Conservation (phyloP, 495 filamentous ascomycete genomes). For the Cercophora sp. region DNA sequence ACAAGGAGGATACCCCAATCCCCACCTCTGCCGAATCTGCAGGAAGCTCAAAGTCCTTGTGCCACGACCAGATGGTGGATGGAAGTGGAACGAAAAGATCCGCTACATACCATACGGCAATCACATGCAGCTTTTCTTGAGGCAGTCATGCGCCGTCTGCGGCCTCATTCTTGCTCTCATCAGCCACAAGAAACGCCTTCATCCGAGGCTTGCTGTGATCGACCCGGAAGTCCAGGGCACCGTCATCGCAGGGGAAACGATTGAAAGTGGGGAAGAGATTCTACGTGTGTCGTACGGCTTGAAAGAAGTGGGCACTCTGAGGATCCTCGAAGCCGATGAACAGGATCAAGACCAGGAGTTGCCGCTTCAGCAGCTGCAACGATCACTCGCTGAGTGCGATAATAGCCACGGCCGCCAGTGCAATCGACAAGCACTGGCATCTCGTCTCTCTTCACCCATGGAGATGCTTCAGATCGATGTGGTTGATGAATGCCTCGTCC, state of each 20-base stretch:
- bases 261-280: background rate
- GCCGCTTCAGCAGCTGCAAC: too few relatives aligned
- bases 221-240: background rate
- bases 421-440: background rate
- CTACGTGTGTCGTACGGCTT: background rate
- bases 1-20: background rate
- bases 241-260: background rate
- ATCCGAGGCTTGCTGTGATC: background rate
- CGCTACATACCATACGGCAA: background rate
- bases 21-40: background rate
- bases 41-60: background rate
- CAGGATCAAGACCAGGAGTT: too few relatives aligned
- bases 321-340: background rate
- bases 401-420: background rate
- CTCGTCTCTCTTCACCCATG: background rate
- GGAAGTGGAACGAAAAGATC: background rate
- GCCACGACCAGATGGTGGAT: background rate
- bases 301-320: background rate
- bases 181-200: background rate
- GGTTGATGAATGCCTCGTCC: conserved; percentile 3
- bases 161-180: background rate
- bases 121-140: background rate
- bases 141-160: background rate
- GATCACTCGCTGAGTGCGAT: background rate
- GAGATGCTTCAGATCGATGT: background rate